A percentile compares a stretch with the other conserved stretches of the same genome.
phyloP scores from a whole-genome alignment of 306 rosid genomes.

The Cicer bijugum region DNA sequence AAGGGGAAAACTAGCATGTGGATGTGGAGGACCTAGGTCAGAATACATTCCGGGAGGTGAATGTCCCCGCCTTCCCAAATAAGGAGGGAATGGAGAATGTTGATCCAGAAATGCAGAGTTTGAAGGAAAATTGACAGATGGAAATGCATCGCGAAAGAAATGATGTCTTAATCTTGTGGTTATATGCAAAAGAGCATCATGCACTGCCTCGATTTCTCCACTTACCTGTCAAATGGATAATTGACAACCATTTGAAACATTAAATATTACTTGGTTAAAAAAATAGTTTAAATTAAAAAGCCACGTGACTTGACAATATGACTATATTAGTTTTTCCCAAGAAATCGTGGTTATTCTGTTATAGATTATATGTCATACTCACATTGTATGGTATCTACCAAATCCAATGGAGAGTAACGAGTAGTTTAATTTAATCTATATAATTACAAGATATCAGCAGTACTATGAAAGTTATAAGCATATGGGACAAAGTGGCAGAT shows the following conservation, averaged over 20 bases:
- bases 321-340: neutral
- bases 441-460: conserved; percentile 14
- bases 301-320: conserved; percentile 24
- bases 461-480: conserved; percentile 34
- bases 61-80: conserved; percentile 75
- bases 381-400: conserved; percentile 23
- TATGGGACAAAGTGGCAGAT: conserved; percentile 20
- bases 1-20: conserved; percentile 64
- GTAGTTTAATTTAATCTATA: conserved; percentile 8
- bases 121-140: conserved; percentile 68
- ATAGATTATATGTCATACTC: conserved; percentile 1
- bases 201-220: conserved; percentile 92
- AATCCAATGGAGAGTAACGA: conserved; percentile 1
- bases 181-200: conserved; percentile 86
- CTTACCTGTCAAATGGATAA: conserved; percentile 60
- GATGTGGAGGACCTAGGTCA: conserved; percentile 67
- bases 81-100: conserved; percentile 69
- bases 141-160: conserved; percentile 79
- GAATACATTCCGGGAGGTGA: conserved; percentile 89
- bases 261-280: conserved; percentile 9
- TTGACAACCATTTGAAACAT: conserved; percentile 27
- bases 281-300: conserved; percentile 10
- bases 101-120: conserved; percentile 78
- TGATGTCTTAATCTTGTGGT: conserved; percentile 81
- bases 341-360: conserved; percentile 4